Conservation (phyloP, 805 yeast species). For the Cyberlindnera amylophila region DNA sequence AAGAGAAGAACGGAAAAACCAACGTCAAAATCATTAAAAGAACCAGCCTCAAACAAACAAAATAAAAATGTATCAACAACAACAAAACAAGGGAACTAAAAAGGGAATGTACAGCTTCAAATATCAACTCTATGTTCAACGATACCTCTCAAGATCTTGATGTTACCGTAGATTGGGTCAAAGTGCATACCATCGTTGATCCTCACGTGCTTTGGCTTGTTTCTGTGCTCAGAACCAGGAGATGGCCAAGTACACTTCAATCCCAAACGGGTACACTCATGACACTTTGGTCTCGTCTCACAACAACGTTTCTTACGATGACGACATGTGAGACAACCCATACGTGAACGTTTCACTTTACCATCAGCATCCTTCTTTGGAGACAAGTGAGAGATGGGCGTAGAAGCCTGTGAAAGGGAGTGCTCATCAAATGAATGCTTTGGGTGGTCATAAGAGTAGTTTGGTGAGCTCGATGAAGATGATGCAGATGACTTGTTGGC, state of each 20-base stretch:
- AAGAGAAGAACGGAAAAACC: no score
- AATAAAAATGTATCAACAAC: not conserved
- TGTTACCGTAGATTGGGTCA: constrained; percentile 53
- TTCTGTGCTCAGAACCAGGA: constrained; percentile 48
- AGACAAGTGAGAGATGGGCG: constrained; percentile 3
- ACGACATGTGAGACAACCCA: constrained; percentile 79
- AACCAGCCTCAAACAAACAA: not conserved
- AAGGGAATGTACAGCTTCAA: not conserved
- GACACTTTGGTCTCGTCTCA: constrained; percentile 63
- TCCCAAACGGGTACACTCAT: constrained; percentile 62
- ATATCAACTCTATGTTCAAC: constrained; percentile 41
- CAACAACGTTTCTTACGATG: constrained; percentile 76
- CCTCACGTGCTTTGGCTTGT: constrained; percentile 48
- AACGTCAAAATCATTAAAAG: no score
- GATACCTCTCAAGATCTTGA: constrained; percentile 60
- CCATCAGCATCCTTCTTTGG: constrained; percentile 2
- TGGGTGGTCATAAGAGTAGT: constrained; percentile 4
- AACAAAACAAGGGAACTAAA: no score
- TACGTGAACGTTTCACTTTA: constrained; percentile 46
- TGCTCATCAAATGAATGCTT: constrained; percentile 1
- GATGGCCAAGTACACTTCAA: constrained; percentile 70
- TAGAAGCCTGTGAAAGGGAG: not conserved
- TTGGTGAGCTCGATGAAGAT: constrained; percentile 10
- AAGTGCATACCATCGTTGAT: constrained; percentile 48
- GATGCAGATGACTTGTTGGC: constrained; percentile 5